Conservation (phyloP, 768 basidiomycete genomes). For the Floccularia luteovirens region DNA sequence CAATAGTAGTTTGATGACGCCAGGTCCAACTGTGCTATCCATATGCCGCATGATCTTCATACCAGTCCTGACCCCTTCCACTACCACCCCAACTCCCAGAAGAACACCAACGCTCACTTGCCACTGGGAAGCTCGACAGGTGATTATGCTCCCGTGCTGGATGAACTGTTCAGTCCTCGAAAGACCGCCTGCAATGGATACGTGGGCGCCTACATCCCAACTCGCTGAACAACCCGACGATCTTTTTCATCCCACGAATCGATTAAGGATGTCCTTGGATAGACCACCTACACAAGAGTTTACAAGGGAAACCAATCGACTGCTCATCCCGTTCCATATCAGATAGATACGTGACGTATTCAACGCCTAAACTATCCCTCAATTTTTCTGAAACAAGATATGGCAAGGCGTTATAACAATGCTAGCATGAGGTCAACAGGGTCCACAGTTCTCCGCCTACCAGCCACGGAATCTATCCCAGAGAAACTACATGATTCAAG, state of each 20-base stretch:
- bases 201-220: constrained; percentile 7
- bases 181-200: constrained; percentile 8
- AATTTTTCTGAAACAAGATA: constrained; percentile 36
- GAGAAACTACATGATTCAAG: constrained; percentile 26
- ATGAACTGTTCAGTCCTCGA: neutral
- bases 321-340: constrained; percentile 24
- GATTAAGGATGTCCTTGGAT: constrained; percentile 9
- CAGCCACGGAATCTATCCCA: constrained; percentile 29
- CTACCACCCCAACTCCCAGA: constrained; percentile 6
- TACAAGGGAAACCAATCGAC: constrained; percentile 12
- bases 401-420: constrained; percentile 35
- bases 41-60: neutral
- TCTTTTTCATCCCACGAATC: constrained; percentile 11
- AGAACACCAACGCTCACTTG: constrained; percentile 10
- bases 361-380: constrained; percentile 27
- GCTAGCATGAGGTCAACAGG: constrained; percentile 42
- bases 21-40: neutral
- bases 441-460: constrained; percentile 29
- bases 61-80: constrained; percentile 5
- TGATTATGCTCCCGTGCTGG: constrained; percentile 9
- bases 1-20: constrained; percentile 6
- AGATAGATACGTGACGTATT: constrained; percentile 22
- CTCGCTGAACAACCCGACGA: constrained; percentile 15
- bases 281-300: constrained; percentile 8
- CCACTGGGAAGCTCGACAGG: constrained; percentile 11